Base-by-base conservation (phyloP, 164 flowering plant genomes). In the Vitis riparia region DNA sequence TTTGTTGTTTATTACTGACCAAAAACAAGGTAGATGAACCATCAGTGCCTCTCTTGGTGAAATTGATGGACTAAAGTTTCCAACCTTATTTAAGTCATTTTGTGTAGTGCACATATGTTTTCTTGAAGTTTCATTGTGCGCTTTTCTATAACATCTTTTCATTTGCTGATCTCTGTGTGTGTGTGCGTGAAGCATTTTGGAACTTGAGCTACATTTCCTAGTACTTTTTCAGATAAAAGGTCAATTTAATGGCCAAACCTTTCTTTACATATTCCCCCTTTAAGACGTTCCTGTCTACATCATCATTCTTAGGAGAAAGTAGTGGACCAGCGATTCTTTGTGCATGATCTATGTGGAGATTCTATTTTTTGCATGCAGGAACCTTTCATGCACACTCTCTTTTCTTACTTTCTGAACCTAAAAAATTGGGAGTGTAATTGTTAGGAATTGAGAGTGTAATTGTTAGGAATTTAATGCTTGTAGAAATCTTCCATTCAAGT, bases 1-100 rank as follows among this genome's bases (percentile, higher is more conserved):
- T 95, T 0, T 95, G 98, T 76, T 68, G 63, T 79, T 86, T 88
- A 60, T 69, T 89, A 53, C 65, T 37, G 13, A 75, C 59, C 66
- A 81, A 82, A 66, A 59, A 77, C 49, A 79, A 87, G 93, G 97
- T 92, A 78, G 50, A 32, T 58, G 8, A 48, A 8, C 5, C 11
- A 16, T 49, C 8, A 51, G 12, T 19, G 10, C 11, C 47, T 10
- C 5, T 37, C 51, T 32, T 61, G 37, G 17, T 14, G 14, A 61
- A 61, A 59, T 27, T 27, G 32, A 27, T 23, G 11, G 5, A 2
- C 30, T 29, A 3, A 19, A 59, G 11, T 27, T 4, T 37, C 30
- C 44, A 29, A 9, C 12, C 44, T 59, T 59, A 48, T 62, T 48
- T 44, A 47, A 51, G 51, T n/a, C 8, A 19, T 19, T 62, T 32